phyloP scores from a whole-genome alignment of 176 grass and related monocot species.

The Zoysia japonica region DNA sequence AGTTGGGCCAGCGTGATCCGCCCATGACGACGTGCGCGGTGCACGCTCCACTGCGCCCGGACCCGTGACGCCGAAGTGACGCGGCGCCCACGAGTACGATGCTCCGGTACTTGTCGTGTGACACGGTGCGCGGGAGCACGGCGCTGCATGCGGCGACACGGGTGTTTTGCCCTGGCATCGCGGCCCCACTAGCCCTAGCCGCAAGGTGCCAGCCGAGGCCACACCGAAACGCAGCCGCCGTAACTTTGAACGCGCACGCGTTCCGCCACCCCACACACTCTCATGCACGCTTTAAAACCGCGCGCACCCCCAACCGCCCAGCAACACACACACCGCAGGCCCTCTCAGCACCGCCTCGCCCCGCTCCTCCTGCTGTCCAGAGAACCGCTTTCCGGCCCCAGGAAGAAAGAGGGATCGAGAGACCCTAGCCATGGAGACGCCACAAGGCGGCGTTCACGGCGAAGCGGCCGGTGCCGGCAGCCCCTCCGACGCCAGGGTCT shows the following conservation, averaged over 20 bases:
- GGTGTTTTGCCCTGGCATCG: not conserved
- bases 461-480: not conserved
- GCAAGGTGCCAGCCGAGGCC: conserved; percentile 28
- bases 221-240: conserved; percentile 6
- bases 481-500: not conserved
- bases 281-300: conserved; percentile 54
- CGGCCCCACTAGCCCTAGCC: conserved; percentile 7
- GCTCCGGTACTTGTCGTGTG: not conserved
- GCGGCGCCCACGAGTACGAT: not conserved
- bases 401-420: not conserved
- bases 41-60: no score
- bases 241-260: conserved; percentile 21
- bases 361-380: not conserved
- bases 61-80: not conserved
- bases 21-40: not conserved
- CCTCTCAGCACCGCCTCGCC: not conserved
- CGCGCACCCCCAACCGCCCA: not conserved
- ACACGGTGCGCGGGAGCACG: not conserved
- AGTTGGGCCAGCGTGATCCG: no score
- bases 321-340: not conserved
- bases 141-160: conserved; percentile 8
- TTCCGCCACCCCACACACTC: not conserved
- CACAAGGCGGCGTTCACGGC: not conserved
- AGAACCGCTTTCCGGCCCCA: not conserved
- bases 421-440: conserved; percentile 39